Evolutionary conservation across 768 basidiomycete species (phyloP).

Genomic region (Sutorius australiensis): DNA sequence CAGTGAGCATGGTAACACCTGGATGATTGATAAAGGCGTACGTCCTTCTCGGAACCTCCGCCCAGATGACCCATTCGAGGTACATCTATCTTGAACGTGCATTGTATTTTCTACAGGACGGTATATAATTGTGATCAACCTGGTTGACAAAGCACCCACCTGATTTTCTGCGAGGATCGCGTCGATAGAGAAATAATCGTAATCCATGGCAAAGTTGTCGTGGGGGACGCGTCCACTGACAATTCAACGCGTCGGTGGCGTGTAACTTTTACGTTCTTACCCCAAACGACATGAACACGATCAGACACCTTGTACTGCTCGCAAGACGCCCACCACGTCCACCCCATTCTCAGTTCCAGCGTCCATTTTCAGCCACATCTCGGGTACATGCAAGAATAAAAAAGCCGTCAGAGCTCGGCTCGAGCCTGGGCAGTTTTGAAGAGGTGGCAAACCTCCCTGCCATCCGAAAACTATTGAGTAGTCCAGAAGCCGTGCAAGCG

Average conservation of each 20-base stretch:
- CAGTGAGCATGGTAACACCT: constrained; percentile 5
- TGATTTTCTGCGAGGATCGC: constrained; percentile 91
- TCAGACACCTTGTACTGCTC: constrained; percentile 13
- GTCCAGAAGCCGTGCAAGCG: constrained; percentile 48
- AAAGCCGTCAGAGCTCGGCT: constrained; percentile 27
- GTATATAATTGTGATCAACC: background rate
- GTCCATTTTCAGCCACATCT: constrained; percentile 31
- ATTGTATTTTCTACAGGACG: constrained; percentile 75
- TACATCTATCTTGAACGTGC: constrained; percentile 84
- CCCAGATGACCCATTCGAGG: constrained; percentile 86
- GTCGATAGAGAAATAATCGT: constrained; percentile 90
- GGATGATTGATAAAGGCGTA: constrained; percentile 34
- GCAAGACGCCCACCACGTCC: constrained; percentile 17
- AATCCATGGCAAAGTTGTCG: constrained; percentile 54
- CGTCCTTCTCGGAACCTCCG: constrained; percentile 81
- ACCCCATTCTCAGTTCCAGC: constrained; percentile 14
- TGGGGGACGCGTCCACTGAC: background rate
- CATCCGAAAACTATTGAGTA: constrained; percentile 46
- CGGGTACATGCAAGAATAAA: constrained; percentile 28
- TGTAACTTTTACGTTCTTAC: constrained; percentile 1
- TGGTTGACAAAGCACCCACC: constrained; percentile 35
- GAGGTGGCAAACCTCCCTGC: constrained; percentile 37
- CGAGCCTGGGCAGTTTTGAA: constrained; percentile 41
- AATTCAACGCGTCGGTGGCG: constrained; percentile 22
- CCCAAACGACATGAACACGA: constrained; percentile 20